Base-by-base conservation (phyloP, 148 eudicot genomes). In the Rhododendron griersonianum region DNA sequence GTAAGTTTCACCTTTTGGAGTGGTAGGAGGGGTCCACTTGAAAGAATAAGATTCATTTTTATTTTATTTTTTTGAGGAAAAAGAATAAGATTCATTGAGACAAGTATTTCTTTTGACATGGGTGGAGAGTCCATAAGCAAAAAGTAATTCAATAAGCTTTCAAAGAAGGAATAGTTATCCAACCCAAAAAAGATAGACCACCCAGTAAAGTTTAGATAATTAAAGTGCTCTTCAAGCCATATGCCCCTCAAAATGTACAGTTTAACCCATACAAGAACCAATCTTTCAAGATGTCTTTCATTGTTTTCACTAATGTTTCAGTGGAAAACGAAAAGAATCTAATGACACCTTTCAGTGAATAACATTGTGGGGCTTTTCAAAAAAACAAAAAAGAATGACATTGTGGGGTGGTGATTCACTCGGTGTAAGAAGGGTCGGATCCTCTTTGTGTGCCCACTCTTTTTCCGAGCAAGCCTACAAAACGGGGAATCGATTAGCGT, bases 41-140 rank as follows among this genome's bases (percentile, higher is more conserved):
- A 69, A 47, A 81, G 85, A 84, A 80, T 81, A 71, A 76, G 86
- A 84, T 86, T 81, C 89, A 84, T 41, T 50, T 41, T 41, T 41
- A 41, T 41, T 41, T 41, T 41, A 6, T 6, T 41, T 41, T 41
- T 41, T 41, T 0, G 1, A 41, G 45, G 45, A 41, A 41, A 69
- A 37, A 81, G 85, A 84, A 80, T 81, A 71, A 76, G 86, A 84
- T 86, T 81, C 89, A 84, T 41, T 50, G 28, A 73, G 63, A 81
- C 71, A 81, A 87, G n/a, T 81, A 84, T 87, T 77, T 84, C 74
- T 86, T 87, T 87, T 50, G 84, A 59, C 61, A 80, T 86, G 90
- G 88, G 88, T 86, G 90, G 88, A 86, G 86, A 86, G 79, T 75
- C 86, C 88, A 89, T 30, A 69, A 75, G 78, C 18, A 71, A 86